Evolutionary conservation across 176 grass and related monocot genomes (phyloP).

Genomic region (Pontederia paniculata): DNA sequence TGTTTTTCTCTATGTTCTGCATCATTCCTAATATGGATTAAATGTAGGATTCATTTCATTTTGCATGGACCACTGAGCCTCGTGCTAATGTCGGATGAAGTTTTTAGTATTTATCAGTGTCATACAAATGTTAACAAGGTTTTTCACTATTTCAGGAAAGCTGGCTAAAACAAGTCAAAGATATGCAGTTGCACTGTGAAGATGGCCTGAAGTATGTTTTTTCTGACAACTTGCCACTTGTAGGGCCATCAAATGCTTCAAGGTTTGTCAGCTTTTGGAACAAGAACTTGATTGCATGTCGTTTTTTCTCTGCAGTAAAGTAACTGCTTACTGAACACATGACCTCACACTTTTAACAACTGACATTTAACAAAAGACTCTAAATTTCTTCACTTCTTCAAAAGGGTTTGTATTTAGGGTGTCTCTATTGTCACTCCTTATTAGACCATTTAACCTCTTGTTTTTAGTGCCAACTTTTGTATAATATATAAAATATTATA

Average conservation of each 20-base stretch:
- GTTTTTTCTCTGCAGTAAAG: background rate
- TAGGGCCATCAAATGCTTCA: slow-evolving; percentile 20
- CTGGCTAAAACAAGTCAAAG: slow-evolving; percentile 8
- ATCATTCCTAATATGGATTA: too few relatives aligned
- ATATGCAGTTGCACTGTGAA: slow-evolving; percentile 2
- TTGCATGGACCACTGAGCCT: background rate
- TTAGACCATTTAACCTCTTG: too few relatives aligned
- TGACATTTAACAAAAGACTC: too few relatives aligned
- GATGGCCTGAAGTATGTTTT: slow-evolving; percentile 1
- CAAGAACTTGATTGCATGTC: too few relatives aligned
- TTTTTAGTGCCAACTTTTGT: too few relatives aligned
- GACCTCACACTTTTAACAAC: too few relatives aligned
- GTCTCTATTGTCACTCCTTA: too few relatives aligned
- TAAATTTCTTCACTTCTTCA: too few relatives aligned
- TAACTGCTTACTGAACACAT: too few relatives aligned
- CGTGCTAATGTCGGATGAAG: background rate
- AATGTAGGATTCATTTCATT: background rate
- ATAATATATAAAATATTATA: too few relatives aligned
- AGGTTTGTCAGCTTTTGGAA: slow-evolving; percentile 8
- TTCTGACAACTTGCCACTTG: slow-evolving; percentile 23
- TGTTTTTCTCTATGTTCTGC: too few relatives aligned
- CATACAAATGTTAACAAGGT: background rate
- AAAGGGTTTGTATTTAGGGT: too few relatives aligned
- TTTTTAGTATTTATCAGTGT: background rate
- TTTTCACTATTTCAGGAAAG: background rate